A percentile compares a stretch with the other conserved stretches of the same genome.
Conservation (phyloP, 352 stramenopile species). For the Phytophthora quininea region DNA sequence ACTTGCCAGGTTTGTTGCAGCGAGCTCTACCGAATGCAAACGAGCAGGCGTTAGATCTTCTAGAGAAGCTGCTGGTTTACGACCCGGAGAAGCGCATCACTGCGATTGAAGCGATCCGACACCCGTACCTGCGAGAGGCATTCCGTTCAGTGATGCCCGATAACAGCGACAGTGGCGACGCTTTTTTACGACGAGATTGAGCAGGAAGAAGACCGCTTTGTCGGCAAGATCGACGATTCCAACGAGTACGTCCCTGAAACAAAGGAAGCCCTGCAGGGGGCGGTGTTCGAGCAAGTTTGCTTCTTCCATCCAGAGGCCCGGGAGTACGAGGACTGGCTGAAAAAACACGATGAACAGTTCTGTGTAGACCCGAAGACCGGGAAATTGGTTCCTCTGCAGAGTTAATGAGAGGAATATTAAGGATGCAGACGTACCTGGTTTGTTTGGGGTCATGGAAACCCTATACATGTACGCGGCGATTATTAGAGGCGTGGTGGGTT, state of each 20-base stretch:
- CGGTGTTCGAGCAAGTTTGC: constrained; percentile 83
- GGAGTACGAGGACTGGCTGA: constrained; percentile 66
- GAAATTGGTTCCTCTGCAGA: constrained; percentile 59
- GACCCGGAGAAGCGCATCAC: constrained; percentile 76
- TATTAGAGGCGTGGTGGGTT: too few relatives aligned
- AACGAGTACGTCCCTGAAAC: constrained; percentile 70
- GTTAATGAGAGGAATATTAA: not conserved
- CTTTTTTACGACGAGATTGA: constrained; percentile 56
- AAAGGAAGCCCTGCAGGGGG: constrained; percentile 72
- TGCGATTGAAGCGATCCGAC: constrained; percentile 93
- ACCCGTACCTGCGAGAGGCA: constrained; percentile 91
- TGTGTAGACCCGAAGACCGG: constrained; percentile 57
- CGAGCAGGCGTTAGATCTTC: constrained; percentile 63
- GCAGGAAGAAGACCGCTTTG: constrained; percentile 67
- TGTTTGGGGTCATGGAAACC: not conserved
- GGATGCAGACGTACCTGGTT: not conserved
- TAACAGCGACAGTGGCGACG: constrained; percentile 19
- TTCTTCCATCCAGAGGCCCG: constrained; percentile 74
- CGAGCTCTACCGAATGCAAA: constrained; percentile 75
- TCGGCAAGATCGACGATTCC: constrained; percentile 68
- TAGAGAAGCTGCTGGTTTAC: constrained; percentile 77
- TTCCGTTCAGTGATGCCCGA: constrained; percentile 54
- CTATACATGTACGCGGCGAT: not conserved
- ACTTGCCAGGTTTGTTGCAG: constrained; percentile 39
- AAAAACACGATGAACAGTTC: constrained; percentile 69